phyloP scores from a whole-genome alignment of 1,139 yeast genomes.

The Taiozyma onychis region DNA sequence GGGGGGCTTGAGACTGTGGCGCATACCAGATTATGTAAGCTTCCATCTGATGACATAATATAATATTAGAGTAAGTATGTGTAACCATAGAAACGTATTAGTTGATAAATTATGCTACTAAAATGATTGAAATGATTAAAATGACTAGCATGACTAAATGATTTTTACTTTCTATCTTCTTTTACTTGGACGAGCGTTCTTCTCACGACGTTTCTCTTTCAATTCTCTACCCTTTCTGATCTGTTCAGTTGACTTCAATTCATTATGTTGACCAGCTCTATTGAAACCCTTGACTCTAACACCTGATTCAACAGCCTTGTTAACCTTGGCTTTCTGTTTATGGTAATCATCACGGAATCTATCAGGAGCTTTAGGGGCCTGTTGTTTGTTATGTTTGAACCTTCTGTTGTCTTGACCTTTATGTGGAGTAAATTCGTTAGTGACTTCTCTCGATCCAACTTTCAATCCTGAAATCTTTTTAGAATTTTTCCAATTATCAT shows the following conservation, averaged over 20 bases:
- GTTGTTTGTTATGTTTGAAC: constrained; percentile 67
- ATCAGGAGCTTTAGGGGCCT: constrained; percentile 88
- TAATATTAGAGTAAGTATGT: no score
- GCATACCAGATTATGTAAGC: not conserved
- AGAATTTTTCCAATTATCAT: constrained; percentile 82
- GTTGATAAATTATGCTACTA: no score
- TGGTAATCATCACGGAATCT: constrained; percentile 83
- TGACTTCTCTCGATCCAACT: constrained; percentile 49
- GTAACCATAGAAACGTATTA: no score
- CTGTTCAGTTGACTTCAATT: constrained; percentile 63
- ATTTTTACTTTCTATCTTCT: constrained; percentile 24
- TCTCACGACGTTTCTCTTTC: constrained; percentile 70
- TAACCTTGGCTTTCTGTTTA: constrained; percentile 77
- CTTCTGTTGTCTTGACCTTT: constrained; percentile 29
- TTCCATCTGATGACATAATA: no score
- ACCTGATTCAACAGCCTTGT: constrained; percentile 76
- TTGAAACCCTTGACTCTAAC: constrained; percentile 64
- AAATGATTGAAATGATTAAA: no score
- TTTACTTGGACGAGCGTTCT: constrained; percentile 80
- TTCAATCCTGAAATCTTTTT: constrained; percentile 52
- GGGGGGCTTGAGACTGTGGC: not conserved
- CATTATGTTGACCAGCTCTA: constrained; percentile 44
- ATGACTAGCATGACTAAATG: not conserved
- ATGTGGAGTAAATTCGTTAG: constrained; percentile 22
- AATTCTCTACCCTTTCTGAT: constrained; percentile 71